Conservation (phyloP, 2,329 filamentous ascomycete species). For the Colletotrichum aenigma region DNA sequence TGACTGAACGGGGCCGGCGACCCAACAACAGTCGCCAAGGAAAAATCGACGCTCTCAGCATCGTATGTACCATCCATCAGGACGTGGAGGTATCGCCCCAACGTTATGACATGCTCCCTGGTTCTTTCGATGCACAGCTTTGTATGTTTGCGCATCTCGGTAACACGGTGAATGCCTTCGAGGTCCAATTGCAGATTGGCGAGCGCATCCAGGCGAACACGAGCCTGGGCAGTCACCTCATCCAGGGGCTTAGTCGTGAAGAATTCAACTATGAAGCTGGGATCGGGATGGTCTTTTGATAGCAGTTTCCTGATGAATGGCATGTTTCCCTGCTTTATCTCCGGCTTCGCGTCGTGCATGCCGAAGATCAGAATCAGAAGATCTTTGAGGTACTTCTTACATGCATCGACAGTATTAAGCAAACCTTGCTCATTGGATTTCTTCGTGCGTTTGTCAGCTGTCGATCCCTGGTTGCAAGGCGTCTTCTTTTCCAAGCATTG, state of each 20-base stretch:
- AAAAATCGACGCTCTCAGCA: background rate
- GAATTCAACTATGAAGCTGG: background rate
- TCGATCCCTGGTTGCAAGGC: no score
- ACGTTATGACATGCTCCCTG: background rate
- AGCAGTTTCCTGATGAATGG: background rate
- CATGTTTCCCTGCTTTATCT: no score
- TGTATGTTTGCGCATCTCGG: background rate
- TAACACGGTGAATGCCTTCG: background rate
- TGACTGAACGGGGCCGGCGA: background rate
- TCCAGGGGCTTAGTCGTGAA: no score
- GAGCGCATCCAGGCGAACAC: background rate
- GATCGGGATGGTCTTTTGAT: background rate
- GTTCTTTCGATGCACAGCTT: background rate
- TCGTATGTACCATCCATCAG: background rate
- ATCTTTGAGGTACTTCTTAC: no score
- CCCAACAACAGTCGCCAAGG: background rate
- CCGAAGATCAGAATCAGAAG: no score
- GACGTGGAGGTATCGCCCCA: background rate
- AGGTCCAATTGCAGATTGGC: background rate
- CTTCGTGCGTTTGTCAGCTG: no score
- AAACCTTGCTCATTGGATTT: no score
- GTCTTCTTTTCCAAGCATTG: no score
- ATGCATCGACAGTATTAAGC: no score
- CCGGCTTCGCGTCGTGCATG: no score
- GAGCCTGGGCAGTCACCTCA: background rate